These are phyloP conservation scores for Zygosaccharomyces siamensis DNA, from an alignment of 805 yeast species.

Conservation along the genomic window DNA sequence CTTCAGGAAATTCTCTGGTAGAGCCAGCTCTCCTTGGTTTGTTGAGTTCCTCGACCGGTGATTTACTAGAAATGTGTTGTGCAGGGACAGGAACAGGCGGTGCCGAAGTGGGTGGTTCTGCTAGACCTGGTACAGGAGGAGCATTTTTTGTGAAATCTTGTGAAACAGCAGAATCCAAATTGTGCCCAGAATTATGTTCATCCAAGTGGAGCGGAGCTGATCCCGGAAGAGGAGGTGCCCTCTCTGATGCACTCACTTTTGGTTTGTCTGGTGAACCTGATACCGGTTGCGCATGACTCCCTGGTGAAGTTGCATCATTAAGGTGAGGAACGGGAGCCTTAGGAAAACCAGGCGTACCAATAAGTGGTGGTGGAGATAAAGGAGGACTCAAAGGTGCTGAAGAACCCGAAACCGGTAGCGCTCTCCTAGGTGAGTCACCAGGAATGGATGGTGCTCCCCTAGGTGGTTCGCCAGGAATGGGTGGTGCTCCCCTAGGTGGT, in stretches of 20 bases:
- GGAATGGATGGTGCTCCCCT: slow-evolving; percentile 10
- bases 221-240: neutral
- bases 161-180: neutral
- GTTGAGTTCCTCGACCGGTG: neutral
- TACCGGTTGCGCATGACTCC: neutral
- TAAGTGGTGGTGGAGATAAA: neutral
- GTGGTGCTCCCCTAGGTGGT: slow-evolving; percentile 8
- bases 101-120: slow-evolving; percentile 23
- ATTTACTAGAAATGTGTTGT: slow-evolving; percentile 8
- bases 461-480: slow-evolving; percentile 1
- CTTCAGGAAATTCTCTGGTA: slow-evolving; percentile 13
- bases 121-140: slow-evolving; percentile 13
- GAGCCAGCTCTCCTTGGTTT: slow-evolving; percentile 17
- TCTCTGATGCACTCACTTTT: neutral
- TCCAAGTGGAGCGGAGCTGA: neutral
- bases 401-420: slow-evolving; percentile 16
- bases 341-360: neutral
- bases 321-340: slow-evolving; percentile 18
- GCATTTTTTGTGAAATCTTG: neutral
- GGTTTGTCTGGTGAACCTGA: neutral
- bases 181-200: neutral
- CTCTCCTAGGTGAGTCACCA: too few relatives aligned
- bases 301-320: neutral
- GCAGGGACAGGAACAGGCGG: slow-evolving; percentile 9
- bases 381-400: neutral